A percentile compares a stretch with the other conserved stretches of the same genome.
Conservation (phyloP, 2,329 filamentous ascomycete genomes). For the Colletotrichum camelliae region DNA sequence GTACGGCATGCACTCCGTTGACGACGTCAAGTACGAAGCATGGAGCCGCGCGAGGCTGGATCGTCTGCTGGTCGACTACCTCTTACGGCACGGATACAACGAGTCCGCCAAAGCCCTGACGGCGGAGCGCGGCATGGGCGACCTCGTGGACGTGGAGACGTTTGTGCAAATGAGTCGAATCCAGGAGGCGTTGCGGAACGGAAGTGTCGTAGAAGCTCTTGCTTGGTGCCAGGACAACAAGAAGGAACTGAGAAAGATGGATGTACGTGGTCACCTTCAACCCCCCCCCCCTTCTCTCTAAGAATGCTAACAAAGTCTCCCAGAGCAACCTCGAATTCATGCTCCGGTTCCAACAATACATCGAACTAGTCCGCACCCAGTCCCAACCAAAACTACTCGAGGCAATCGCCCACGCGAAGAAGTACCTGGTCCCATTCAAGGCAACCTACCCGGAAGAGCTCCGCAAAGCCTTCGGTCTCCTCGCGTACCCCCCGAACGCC, state of each 20-base stretch:
- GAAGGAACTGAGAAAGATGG: conserved; percentile 86
- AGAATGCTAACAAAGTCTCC: background rate
- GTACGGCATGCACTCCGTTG: conserved; percentile 78
- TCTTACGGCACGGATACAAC: conserved; percentile 82
- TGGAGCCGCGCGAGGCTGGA: conserved; percentile 87
- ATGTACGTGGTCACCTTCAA: conserved; percentile 53
- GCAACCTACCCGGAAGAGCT: conserved; percentile 73
- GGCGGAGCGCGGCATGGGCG: conserved; percentile 74
- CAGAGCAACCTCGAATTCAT: conserved; percentile 90
- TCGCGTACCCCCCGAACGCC: conserved; percentile 73
- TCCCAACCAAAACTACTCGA: conserved; percentile 71
- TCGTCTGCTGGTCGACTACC: conserved; percentile 88
- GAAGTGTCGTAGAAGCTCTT: conserved; percentile 79
- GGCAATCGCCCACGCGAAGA: conserved; percentile 82
- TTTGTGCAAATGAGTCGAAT: conserved; percentile 85
- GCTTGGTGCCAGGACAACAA: conserved; percentile 95
- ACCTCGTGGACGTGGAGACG: conserved; percentile 86
- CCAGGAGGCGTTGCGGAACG: conserved; percentile 71
- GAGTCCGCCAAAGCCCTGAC: conserved; percentile 80
- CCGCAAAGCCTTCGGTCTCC: conserved; percentile 75
- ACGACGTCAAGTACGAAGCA: conserved; percentile 91
- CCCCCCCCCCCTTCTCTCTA: background rate
- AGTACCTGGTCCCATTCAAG: conserved; percentile 75
- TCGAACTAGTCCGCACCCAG: conserved; percentile 81
- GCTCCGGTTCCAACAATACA: conserved; percentile 91